Percentiles rank a stretch among this genome's conserved stretches.
These are phyloP conservation scores for Heliamphora pulchella DNA, from an alignment of 179 eudicot genomes.

Conservation along the genomic window DNA sequence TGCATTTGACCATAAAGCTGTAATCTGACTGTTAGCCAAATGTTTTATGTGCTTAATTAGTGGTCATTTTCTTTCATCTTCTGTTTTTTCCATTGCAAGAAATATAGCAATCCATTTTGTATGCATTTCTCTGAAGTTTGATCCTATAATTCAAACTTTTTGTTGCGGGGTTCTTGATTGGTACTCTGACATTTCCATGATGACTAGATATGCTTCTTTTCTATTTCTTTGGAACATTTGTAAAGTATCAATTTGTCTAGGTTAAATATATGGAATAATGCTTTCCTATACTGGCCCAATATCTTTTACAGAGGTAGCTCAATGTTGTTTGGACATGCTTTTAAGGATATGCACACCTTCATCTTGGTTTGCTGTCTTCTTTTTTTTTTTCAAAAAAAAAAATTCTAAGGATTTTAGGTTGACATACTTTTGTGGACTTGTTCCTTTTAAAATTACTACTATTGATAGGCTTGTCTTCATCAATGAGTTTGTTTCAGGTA, in stretches of 20 bases:
- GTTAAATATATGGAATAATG: neutral
- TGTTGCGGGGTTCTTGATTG: neutral
- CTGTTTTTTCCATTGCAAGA: neutral
- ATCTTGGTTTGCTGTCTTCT: neutral
- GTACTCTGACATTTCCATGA: neutral
- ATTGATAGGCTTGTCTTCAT: constrained; percentile 7
- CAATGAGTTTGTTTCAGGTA: constrained; percentile 41
- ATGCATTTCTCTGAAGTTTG: neutral
- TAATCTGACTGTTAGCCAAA: neutral
- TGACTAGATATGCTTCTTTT: neutral
- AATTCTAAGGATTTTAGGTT: neutral
- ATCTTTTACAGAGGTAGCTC: neutral
- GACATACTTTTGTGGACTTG: neutral
- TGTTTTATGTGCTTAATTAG: neutral
- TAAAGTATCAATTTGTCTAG: neutral
- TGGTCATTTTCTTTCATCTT: neutral
- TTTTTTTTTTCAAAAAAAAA: neutral
- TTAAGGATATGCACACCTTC: neutral
- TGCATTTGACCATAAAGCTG: neutral
- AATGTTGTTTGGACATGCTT: neutral
- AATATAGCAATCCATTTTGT: neutral
- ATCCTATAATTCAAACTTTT: neutral
- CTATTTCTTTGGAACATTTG: neutral
- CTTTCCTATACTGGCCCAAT: neutral
- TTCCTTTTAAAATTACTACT: neutral